Evolutionary conservation across 768 basidiomycete genomes (phyloP), one percentile per base, ranked within the genome.

Genomic region (Hygrophoropsis aurantiaca): DNA sequence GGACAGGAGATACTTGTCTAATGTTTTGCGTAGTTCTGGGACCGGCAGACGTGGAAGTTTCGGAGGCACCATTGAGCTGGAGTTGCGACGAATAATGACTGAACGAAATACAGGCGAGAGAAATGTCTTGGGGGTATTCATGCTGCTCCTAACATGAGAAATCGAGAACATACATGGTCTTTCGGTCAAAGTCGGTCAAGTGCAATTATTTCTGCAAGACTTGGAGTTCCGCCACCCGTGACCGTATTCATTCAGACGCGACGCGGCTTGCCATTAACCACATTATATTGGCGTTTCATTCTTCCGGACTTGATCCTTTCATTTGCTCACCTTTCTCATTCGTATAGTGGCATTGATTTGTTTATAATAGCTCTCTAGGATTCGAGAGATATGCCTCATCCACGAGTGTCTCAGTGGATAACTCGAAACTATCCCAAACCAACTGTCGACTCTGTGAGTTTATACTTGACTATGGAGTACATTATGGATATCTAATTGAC

Each of bases 1-100:
- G 15, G 89, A 87, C 44, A 78, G 77, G 16, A 94, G 68, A 61
- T 97, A 98, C 46, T 75, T 78, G 54, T 87, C 77, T 30, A 97
- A 71, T 0, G 90, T 88, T 57, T 81, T 75, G 25, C 77, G 75
- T 2, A 97, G 77, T 49, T 84, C 77, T 15, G 93, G 94, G 3
- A 97, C 79, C 1, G 94, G 94, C 9, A 97, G 74, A 46, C 90
- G 82, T 10, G 85, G 85, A 26, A 90, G 61, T 19, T 49, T 49
- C 11, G 43, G 46, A 6, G 26, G n/a, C 16, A 40, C 8, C 16
- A 39, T 13, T 23, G 42, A 21, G 27, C 27, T 30, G 6, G 27
- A 30, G 27, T 30, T 30, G 6, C 27, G 6, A 13, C 27, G 27
- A 13, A 7, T 30, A 30, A 30, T 6, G 13, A 30, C 6, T 7